Evolutionary conservation across 768 basidiomycete species (phyloP).

Genomic region (Tylopilus rubrobrunneus): DNA sequence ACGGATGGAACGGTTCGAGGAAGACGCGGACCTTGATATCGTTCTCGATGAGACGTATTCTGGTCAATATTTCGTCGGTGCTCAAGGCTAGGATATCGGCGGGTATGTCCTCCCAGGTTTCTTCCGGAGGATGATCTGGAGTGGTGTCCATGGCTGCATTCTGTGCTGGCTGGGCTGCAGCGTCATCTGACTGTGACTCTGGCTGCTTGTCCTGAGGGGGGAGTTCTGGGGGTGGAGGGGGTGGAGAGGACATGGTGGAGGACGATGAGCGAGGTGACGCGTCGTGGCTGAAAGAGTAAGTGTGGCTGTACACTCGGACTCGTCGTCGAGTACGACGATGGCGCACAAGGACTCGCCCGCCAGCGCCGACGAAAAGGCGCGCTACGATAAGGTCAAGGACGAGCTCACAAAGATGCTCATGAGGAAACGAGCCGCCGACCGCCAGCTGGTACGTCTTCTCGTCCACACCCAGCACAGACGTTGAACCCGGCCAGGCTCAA

Average conservation of each 20-base stretch:
- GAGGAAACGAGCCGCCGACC: slow-evolving; percentile 73
- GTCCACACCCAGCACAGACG: not conserved
- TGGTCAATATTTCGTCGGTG: slow-evolving; percentile 85
- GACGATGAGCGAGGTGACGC: slow-evolving; percentile 23
- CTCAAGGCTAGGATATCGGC: slow-evolving; percentile 74
- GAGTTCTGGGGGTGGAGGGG: slow-evolving; percentile 46
- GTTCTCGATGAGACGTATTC: slow-evolving; percentile 92
- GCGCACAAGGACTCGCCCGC: slow-evolving; percentile 39
- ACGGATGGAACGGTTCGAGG: not conserved
- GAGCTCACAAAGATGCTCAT: slow-evolving; percentile 71
- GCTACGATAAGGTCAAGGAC: slow-evolving; percentile 69
- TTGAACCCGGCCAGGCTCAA: slow-evolving; percentile 48
- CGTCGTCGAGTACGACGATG: slow-evolving; percentile 14
- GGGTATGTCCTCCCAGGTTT: slow-evolving; percentile 90
- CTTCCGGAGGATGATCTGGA: slow-evolving; percentile 65
- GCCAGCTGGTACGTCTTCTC: slow-evolving; percentile 57
- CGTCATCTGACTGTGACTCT: slow-evolving; percentile 35
- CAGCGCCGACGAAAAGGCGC: slow-evolving; percentile 63
- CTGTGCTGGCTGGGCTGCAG: slow-evolving; percentile 31
- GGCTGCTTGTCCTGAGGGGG: slow-evolving; percentile 48
- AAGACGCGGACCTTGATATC: slow-evolving; percentile 75
- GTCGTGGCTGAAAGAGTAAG: slow-evolving; percentile 2
- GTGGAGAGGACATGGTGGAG: slow-evolving; percentile 51
- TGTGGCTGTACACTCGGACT: no score
- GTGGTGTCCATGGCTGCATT: slow-evolving; percentile 64